Evolutionary conservation across 306 rosid genomes (phyloP), one percentile per base, ranked within the genome.

Genomic region (Calophaca sinica): DNA sequence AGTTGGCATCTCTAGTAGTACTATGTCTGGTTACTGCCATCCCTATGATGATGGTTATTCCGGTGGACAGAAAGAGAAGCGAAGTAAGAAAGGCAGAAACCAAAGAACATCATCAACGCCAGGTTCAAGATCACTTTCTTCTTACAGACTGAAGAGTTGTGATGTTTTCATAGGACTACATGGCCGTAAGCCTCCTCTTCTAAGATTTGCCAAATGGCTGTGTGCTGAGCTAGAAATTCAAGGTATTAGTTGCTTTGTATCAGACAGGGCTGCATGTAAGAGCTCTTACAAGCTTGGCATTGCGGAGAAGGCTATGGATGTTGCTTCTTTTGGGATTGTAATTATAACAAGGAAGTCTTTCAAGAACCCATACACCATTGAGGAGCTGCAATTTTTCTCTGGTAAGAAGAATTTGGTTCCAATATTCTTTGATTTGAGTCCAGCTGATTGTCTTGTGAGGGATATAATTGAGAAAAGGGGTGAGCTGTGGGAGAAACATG

Each of bases 401-500:
- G 73, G 87, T 60, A 89, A 93, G 84, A 91, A 93, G 89, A 93
- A 86, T 76, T 85, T 93, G 86, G 98, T 93, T 20, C 98, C 98
- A 8, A 74, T 93, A 79, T 93, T 83, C 86, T 91, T 85, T 84
- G 97, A 90, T 84, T 80, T 91, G 90, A 84, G 86, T 62, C 92
- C 97, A 10, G 85, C 83, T 13, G 97, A 91, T 81, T 93, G 98
- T 77, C 96, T 91, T 79, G 94, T 88, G 28, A 88, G 96, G 85
- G 97, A 93, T 76, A 89, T 93, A 51, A 85, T 93, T 59, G 98
- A 93, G 84, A 89, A 80, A 85, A 86, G 98, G 80, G 98, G 98
- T 62, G 98, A 93, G 81, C 69, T 91, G 62, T 93, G 97, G 98
- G 98, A 88, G 57, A 89, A 84, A 72, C 80, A 84, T 81, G 98